Evolutionary conservation across 768 basidiomycete genomes (phyloP).

Genomic region (Cystofilobasidium capitatum): DNA sequence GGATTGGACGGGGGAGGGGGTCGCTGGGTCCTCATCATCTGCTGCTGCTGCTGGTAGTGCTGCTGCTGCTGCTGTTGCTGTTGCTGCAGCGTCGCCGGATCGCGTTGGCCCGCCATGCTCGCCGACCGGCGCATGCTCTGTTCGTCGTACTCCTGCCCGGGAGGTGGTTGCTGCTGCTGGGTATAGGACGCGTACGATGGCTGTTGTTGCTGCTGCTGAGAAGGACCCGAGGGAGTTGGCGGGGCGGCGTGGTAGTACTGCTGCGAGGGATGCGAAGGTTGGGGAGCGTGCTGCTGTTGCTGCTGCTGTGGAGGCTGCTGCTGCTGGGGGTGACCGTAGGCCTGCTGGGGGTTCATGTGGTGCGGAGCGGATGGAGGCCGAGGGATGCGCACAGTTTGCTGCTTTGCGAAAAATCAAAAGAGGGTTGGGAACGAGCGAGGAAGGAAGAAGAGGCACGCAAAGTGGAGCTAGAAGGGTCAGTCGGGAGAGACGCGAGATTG

Average conservation of each 20-base stretch:
- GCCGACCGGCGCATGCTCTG: neutral
- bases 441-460: too few relatives aligned
- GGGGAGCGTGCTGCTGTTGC: neutral
- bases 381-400: neutral
- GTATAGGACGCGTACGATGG: neutral
- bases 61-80: neutral
- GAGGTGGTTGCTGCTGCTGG: neutral
- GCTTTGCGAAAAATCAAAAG: neutral
- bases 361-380: conserved; percentile 1
- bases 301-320: neutral
- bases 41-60: conserved; percentile 1
- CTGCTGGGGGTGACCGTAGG: neutral
- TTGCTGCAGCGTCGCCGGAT: neutral
- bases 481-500: too few relatives aligned
- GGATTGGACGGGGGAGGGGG: too few relatives aligned
- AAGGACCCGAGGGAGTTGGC: neutral
- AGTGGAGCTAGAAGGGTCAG: too few relatives aligned
- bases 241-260: neutral
- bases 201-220: conserved; percentile 2
- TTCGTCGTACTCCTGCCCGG: neutral
- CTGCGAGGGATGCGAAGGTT: neutral
- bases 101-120: neutral
- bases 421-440: neutral
- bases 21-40: conserved; percentile 1
- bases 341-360: neutral